Conservation (phyloP, 139 green algal species). For the Ostreobium quekettii region DNA sequence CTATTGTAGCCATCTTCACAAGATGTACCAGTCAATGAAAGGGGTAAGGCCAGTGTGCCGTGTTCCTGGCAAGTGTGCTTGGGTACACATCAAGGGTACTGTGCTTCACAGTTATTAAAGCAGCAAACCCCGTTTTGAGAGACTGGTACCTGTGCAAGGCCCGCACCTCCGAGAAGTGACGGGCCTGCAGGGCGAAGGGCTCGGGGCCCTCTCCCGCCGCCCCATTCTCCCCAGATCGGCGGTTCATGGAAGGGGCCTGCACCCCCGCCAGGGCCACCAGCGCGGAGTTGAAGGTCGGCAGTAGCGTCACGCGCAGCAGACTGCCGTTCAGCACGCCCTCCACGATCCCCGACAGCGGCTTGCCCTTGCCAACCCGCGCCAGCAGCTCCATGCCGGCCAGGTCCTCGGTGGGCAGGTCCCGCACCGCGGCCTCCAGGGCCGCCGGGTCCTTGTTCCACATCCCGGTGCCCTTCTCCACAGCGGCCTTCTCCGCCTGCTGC, state of each 20-base stretch:
- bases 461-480: conserved; percentile 55
- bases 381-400: conserved; percentile 37
- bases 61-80: too few species aligned
- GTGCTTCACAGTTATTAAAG: too few species aligned
- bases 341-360: conserved; percentile 67
- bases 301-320: conserved; percentile 64
- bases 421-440: conserved; percentile 32
- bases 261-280: conserved; percentile 70
- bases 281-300: conserved; percentile 48
- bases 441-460: conserved; percentile 69
- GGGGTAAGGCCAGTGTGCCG: too few species aligned
- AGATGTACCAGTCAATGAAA: too few species aligned
- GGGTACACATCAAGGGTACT: too few species aligned
- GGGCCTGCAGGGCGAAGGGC: conserved; percentile 74
- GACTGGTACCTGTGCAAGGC: conserved; percentile 57
- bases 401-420: conserved; percentile 15
- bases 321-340: conserved; percentile 70
- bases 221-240: conserved; percentile 27
- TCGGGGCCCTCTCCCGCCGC: conserved; percentile 40
- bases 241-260: conserved; percentile 69
- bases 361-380: conserved; percentile 61
- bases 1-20: too few species aligned
- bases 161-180: conserved; percentile 71
- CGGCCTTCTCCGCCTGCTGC: conserved; percentile 51
- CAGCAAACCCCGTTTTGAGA: too few species aligned